A percentile compares a stretch with the other conserved stretches of the same genome.
Evolutionary conservation across 1,284 basidiomycete genomes (phyloP).

Genomic region (Trametes sp.): DNA sequence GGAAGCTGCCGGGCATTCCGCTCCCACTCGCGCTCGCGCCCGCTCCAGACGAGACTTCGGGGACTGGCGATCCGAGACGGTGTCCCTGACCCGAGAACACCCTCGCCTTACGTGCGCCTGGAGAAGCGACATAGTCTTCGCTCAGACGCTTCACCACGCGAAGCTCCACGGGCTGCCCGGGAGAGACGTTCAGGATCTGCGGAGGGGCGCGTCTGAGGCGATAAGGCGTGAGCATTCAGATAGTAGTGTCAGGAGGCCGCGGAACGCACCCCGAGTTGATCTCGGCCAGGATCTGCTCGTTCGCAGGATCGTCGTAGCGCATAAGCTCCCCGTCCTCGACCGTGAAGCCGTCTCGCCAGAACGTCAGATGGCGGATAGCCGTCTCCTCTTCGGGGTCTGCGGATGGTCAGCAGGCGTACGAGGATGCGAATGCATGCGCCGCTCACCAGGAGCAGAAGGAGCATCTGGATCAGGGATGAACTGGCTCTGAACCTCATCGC

Average conservation of each 20-base stretch:
- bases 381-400: constrained; percentile 61
- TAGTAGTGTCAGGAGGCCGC: not conserved
- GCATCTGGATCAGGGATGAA: constrained; percentile 76
- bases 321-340: constrained; percentile 91
- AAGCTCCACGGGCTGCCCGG: constrained; percentile 89
- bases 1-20: constrained; percentile 67
- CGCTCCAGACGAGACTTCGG: constrained; percentile 44
- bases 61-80: constrained; percentile 79
- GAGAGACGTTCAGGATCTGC: constrained; percentile 77
- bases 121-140: constrained; percentile 77
- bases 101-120: constrained; percentile 45
- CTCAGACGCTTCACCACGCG: constrained; percentile 78
- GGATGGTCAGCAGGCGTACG: not conserved
- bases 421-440: no score
- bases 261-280: constrained; percentile 81
- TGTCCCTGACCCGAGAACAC: constrained; percentile 84
- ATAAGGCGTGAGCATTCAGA: not conserved
- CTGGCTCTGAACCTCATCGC: constrained; percentile 80
- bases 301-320: constrained; percentile 85
- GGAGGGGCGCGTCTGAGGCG: constrained; percentile 76
- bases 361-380: constrained; percentile 83
- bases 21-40: constrained; percentile 35
- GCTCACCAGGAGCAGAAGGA: constrained; percentile 16
- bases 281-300: constrained; percentile 76
- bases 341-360: constrained; percentile 96